Conservation (phyloP, 2,329 filamentous ascomycete genomes). For the Claviceps cyperi region DNA sequence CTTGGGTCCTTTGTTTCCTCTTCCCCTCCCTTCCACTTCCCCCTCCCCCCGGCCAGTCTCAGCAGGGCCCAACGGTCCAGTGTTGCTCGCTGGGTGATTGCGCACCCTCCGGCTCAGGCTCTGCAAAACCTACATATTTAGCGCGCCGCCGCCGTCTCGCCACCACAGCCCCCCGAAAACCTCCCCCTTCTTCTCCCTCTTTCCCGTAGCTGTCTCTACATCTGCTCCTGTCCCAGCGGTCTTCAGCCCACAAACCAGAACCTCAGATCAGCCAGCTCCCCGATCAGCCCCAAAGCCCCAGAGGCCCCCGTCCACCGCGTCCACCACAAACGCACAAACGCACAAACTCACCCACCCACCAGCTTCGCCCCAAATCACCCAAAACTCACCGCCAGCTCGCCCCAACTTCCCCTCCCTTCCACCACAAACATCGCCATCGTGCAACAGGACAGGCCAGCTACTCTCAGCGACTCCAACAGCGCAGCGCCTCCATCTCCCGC, state of each 20-base stretch:
- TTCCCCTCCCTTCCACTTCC: neutral
- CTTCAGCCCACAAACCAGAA: neutral
- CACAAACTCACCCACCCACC: neutral
- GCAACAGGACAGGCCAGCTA: neutral
- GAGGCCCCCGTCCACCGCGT: neutral
- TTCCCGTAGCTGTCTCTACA: neutral
- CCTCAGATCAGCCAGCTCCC: neutral
- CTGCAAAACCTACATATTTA: slow-evolving; percentile 20
- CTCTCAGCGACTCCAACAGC: slow-evolving; percentile 1
- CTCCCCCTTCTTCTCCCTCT: slow-evolving; percentile 11
- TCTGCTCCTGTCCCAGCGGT: neutral
- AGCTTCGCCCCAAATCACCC: neutral
- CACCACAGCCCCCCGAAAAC: slow-evolving; percentile 13
- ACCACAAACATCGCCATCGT: slow-evolving; percentile 5
- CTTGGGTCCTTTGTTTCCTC: neutral
- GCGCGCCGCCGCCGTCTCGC: slow-evolving; percentile 18
- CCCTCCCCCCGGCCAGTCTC: neutral
- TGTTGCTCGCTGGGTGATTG: slow-evolving; percentile 16
- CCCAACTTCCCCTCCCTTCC: neutral
- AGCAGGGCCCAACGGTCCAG: neutral
- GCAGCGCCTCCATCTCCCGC: slow-evolving; percentile 9
- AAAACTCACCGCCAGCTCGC: neutral
- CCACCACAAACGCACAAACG: neutral
- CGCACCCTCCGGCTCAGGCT: slow-evolving; percentile 10
- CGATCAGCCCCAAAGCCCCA: neutral